Evolutionary conservation across 352 stramenopile species (phyloP).

Genomic region (Phytophthora europaea): DNA sequence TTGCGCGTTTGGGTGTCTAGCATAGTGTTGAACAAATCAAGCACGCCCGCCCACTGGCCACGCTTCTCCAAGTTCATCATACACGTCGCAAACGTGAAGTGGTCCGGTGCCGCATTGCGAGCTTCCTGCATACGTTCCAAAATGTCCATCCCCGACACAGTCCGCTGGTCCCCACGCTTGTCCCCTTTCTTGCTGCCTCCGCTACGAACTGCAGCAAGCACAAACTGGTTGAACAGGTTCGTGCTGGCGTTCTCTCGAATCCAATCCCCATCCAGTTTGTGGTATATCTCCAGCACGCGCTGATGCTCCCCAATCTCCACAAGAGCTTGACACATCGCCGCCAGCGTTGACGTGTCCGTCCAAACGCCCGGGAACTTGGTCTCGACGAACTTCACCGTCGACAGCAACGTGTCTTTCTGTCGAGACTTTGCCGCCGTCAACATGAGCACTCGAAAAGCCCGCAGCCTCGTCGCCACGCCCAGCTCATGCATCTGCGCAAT

Average conservation of each 20-base stretch:
- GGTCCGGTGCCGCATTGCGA: constrained; percentile 52
- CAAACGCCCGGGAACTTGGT: constrained; percentile 46
- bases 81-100: constrained; percentile 73
- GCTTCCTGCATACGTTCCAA: constrained; percentile 57
- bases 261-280: constrained; percentile 51
- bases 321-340: constrained; percentile 75
- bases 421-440: constrained; percentile 57
- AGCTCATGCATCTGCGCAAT: constrained; percentile 78
- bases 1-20: constrained; percentile 42
- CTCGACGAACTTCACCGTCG: constrained; percentile 59
- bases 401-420: constrained; percentile 55
- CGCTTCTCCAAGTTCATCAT: constrained; percentile 66
- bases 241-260: constrained; percentile 50
- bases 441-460: constrained; percentile 72
- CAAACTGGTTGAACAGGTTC: constrained; percentile 69
- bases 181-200: constrained; percentile 15
- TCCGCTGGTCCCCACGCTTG: background rate
- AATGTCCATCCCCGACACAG: constrained; percentile 38
- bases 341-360: constrained; percentile 60
- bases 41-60: constrained; percentile 50
- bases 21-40: constrained; percentile 74
- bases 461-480: constrained; percentile 53
- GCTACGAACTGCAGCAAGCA: constrained; percentile 55
- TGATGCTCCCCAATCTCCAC: constrained; percentile 50
- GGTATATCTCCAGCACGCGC: constrained; percentile 60